Evolutionary conservation across 2,329 filamentous ascomycete genomes (phyloP).

Genomic region (Macrophomina phaseolina): DNA sequence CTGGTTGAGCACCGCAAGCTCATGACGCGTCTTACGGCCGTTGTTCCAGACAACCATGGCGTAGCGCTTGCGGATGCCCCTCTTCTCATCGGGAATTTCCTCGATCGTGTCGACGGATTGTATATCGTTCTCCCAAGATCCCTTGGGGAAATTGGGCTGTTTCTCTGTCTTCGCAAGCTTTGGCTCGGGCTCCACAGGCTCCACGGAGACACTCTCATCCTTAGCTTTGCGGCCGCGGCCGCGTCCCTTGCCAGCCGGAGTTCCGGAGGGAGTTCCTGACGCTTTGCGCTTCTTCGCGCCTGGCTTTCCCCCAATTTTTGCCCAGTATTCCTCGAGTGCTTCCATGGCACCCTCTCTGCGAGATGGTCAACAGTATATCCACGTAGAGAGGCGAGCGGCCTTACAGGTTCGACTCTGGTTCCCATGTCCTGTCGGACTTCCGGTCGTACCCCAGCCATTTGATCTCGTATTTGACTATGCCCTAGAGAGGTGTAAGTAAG

Average conservation of each 20-base stretch:
- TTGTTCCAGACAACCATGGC: conserved; percentile 78
- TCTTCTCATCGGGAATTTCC: conserved; percentile 55
- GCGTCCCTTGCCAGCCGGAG: conserved; percentile 8
- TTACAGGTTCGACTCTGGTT: conserved; percentile 75
- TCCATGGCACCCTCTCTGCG: conserved; percentile 49
- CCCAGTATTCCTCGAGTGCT: conserved; percentile 69
- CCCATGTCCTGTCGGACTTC: conserved; percentile 76
- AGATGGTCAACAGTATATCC: conserved; percentile 23
- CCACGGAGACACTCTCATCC: conserved; percentile 33
- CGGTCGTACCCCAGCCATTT: conserved; percentile 83
- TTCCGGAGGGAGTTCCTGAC: conserved; percentile 3
- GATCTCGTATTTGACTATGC: conserved; percentile 67
- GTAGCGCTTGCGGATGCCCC: conserved; percentile 59
- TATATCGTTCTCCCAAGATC: conserved; percentile 79
- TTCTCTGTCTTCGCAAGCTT: conserved; percentile 39
- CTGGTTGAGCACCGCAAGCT: conserved; percentile 70
- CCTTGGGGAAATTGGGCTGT: conserved; percentile 71
- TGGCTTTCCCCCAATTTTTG: conserved; percentile 65
- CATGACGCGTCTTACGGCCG: conserved; percentile 75
- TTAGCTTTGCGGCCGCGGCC: conserved; percentile 36
- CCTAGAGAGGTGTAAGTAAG: conserved; percentile 43
- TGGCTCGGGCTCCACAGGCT: conserved; percentile 37
- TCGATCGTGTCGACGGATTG: conserved; percentile 74
- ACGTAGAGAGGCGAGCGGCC: conserved; percentile 30
- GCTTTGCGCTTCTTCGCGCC: conserved; percentile 56